phyloP scores from a whole-genome alignment of 441 rosid species.

The Kokia cookei region DNA sequence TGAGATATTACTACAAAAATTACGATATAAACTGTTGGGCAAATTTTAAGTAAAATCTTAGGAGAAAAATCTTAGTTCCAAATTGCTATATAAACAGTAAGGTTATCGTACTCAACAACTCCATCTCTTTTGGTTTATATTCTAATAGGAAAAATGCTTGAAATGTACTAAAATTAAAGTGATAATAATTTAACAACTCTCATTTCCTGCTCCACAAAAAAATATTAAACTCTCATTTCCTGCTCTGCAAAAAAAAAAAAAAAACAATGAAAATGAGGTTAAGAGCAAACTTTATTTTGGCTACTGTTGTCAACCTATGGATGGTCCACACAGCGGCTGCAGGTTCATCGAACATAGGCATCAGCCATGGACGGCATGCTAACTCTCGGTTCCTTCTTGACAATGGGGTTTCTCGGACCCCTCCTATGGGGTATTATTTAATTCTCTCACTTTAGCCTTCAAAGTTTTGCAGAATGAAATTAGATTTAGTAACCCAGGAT shows the following conservation, averaged over 20 bases:
- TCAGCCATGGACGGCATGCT: background rate
- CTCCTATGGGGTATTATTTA: conserved; percentile 41
- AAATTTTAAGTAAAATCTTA: no score
- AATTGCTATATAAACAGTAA: background rate
- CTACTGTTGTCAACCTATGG: background rate
- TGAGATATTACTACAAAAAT: no score
- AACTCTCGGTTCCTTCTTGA: background rate
- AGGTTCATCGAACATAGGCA: background rate
- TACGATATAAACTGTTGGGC: no score
- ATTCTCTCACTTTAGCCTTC: background rate
- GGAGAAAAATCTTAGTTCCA: background rate
- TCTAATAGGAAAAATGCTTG: background rate
- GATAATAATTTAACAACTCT: background rate
- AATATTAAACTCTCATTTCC: no score
- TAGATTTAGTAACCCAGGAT: background rate
- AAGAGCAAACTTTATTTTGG: background rate
- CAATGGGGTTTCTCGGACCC: conserved; percentile 24
- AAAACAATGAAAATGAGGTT: no score
- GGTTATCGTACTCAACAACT: background rate
- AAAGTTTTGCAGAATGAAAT: background rate
- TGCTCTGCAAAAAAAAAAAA: no score
- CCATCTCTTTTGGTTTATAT: background rate
- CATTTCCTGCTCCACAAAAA: no score
- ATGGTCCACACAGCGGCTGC: background rate
- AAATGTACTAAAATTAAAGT: background rate